A percentile compares a stretch with the other conserved stretches of the same genome.
Evolutionary conservation across 1,139 yeast genomes (phyloP).

Genomic region (Waltiozyma sp.): DNA sequence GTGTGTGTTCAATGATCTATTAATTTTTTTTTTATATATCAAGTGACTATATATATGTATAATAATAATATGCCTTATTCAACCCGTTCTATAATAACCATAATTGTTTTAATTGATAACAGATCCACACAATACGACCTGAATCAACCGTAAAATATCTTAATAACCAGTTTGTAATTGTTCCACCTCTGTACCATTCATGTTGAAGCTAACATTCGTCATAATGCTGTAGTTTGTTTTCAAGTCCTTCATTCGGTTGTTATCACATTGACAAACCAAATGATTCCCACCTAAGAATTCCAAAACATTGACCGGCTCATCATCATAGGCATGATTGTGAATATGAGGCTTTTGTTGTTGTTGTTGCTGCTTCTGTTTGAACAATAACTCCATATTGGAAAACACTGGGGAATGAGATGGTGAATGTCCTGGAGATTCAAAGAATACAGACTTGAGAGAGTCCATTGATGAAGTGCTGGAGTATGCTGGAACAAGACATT

Average conservation of each 20-base stretch:
- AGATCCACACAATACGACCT: no score
- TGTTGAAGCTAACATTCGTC: conserved; percentile 12
- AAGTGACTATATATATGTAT: no score
- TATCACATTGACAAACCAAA: not conserved
- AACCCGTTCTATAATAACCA: no score
- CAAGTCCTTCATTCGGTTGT: conserved; percentile 1
- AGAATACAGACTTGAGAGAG: conserved; percentile 1
- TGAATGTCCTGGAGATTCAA: not conserved
- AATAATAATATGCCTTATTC: no score
- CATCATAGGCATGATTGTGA: not conserved
- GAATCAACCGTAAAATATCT: not conserved
- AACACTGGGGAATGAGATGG: not conserved
- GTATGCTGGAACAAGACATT: conserved; percentile 5
- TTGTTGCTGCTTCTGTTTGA: not conserved
- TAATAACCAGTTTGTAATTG: not conserved
- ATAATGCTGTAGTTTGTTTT: conserved; percentile 9
- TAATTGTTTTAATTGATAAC: no score
- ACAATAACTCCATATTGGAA: not conserved
- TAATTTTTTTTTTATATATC: no score
- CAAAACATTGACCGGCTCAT: not conserved
- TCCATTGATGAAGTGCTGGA: not conserved
- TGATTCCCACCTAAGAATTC: not conserved
- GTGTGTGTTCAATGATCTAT: no score
- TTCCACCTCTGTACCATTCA: conserved; percentile 6
- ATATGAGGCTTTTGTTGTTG: not conserved